phyloP scores from a whole-genome alignment of 306 rosid genomes.

The Sesbania bispinosa region DNA sequence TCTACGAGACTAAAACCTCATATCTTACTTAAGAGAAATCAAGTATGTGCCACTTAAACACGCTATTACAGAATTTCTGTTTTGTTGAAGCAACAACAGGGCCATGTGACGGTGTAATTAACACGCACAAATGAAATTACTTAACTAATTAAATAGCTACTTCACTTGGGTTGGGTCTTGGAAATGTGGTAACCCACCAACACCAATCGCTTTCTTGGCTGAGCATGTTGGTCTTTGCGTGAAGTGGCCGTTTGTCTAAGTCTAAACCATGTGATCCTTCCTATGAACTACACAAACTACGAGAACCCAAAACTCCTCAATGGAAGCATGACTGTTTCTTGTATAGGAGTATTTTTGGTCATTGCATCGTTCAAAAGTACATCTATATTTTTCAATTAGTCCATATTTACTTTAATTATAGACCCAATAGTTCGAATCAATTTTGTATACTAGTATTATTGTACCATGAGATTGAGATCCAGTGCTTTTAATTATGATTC shows the following conservation, averaged over 20 bases:
- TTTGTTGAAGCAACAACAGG: constrained; percentile 21
- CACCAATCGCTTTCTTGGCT: constrained; percentile 41
- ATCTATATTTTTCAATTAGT: too few species aligned
- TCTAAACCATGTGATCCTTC: background rate
- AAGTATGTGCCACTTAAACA: too few species aligned
- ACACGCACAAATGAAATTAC: background rate
- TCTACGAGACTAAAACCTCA: too few species aligned
- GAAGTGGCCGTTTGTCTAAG: constrained; percentile 13
- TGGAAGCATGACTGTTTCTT: background rate
- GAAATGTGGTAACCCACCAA: constrained; percentile 26
- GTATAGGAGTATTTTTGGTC: background rate
- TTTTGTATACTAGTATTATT: too few species aligned
- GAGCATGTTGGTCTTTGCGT: constrained; percentile 55
- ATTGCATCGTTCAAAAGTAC: too few species aligned
- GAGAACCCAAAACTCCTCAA: background rate
- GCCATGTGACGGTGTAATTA: constrained; percentile 48
- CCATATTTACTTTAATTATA: background rate
- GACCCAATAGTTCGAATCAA: background rate
- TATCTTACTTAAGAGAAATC: too few species aligned
- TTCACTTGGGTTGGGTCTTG: background rate
- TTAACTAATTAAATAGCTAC: too few species aligned
- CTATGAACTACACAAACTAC: background rate
- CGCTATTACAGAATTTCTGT: too few species aligned
- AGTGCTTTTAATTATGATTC: background rate
- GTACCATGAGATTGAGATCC: background rate